Evolutionary conservation across 768 basidiomycete species (phyloP), one percentile per base, ranked within the genome.

Genomic region (Lactifluus hygrophoroides): DNA sequence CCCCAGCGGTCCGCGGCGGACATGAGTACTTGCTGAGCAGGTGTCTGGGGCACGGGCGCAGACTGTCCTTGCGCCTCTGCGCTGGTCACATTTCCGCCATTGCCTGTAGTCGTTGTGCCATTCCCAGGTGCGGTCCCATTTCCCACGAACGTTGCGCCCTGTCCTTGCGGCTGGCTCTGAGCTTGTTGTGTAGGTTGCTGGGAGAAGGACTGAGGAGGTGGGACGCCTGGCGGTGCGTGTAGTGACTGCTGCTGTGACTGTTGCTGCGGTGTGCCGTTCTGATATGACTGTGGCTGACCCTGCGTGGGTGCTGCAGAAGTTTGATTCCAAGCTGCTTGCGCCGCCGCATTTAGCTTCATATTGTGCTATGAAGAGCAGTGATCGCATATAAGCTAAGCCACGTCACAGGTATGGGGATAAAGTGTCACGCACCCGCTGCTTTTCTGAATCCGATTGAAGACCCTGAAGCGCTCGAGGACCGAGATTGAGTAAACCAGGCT

Each of bases 401-500:
- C 55, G 59, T 51, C 46, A 57, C 32, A 35, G 6, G 62, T 46
- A 40, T 38, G 47, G 23, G 42, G 47, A 44, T 28, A 19, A 42
- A 14, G n/a, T 32, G 35, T 55, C 32, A 79, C 84, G 73, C 72
- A 87, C 85, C 76, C 87, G 78, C 61, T 69, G 68, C 66, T 89
- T 88, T 66, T 88, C 88, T 17, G 78, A 73, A 55, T 90, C 88
- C 19, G 77, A 73, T 71, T 81, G 81, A 57, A 81, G 79, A 7
- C 66, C 64, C 30, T 69, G 69, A 48, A 69, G 42, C 67, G 70
- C 64, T 70, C 76, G 58, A 67, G 75, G 71, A 21, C 70, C 70
- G 54, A 80, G 62, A 58, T 85, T 88, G 63, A 89, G 70, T 77
- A 90, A 76, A 54, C 86, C 86, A 7, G 87, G 86, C 66, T 82